Conservation (phyloP, 1,284 basidiomycete species). For the Athelia psychrophila region DNA sequence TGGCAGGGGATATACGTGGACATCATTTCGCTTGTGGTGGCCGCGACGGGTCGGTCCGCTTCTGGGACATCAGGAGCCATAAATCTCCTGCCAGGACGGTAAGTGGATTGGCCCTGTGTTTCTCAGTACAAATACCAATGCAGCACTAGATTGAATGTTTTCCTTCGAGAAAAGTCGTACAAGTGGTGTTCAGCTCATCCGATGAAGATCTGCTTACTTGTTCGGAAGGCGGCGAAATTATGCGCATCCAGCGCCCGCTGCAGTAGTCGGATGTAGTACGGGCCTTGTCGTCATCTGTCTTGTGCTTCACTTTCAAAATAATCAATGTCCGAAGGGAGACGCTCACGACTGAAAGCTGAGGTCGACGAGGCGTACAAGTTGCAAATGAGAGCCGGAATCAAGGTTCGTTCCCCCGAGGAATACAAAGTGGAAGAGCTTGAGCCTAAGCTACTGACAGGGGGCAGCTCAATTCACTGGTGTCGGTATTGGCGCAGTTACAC, state of each 20-base stretch:
- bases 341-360: slow-evolving; percentile 45
- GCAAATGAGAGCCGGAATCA: slow-evolving; percentile 50
- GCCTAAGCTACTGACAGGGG: not conserved
- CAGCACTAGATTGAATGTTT: not conserved
- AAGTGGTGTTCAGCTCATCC: not conserved
- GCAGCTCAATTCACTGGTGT: slow-evolving; percentile 40
- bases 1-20: slow-evolving; percentile 25
- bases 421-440: slow-evolving; percentile 8
- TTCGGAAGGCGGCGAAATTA: not conserved
- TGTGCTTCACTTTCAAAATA: too few species aligned
- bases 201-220: not conserved
- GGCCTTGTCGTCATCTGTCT: too few species aligned
- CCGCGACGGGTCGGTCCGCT: slow-evolving; percentile 35
- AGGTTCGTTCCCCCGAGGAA: slow-evolving; percentile 27
- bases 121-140: too few species aligned
- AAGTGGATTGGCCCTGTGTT: slow-evolving; percentile 4
- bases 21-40: slow-evolving; percentile 42
- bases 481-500: slow-evolving; percentile 58
- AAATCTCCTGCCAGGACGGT: slow-evolving; percentile 26
- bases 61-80: slow-evolving; percentile 48
- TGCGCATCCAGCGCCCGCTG: not conserved
- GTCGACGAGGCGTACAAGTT: slow-evolving; percentile 52
- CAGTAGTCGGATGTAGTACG: too few species aligned
- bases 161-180: not conserved
- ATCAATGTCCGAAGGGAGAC: slow-evolving; percentile 18